Evolutionary conservation across 192 early-diverging fungal genomes (phyloP).

Genomic region (Coemansia sp.): DNA sequence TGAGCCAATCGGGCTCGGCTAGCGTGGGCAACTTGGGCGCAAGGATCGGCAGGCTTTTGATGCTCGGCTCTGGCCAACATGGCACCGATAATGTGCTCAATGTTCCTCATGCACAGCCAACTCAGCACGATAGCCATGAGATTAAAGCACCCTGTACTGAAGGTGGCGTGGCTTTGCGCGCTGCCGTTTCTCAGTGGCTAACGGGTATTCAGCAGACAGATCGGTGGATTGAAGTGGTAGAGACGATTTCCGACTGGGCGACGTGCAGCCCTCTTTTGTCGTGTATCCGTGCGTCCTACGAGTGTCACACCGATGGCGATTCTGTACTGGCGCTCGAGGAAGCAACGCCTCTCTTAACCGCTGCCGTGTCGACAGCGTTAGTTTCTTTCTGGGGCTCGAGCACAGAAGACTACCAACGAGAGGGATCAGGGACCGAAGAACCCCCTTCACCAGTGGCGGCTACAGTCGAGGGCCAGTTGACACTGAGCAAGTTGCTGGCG

Average conservation of each 20-base stretch:
- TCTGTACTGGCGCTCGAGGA: background rate
- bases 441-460: background rate
- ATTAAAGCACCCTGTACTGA: background rate
- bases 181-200: slow-evolving; percentile 8
- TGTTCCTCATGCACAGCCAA: background rate
- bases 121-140: background rate
- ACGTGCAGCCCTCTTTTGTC: slow-evolving; percentile 24
- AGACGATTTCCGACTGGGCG: slow-evolving; percentile 45
- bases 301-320: background rate
- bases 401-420: background rate
- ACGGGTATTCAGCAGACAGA: background rate
- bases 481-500: slow-evolving; percentile 26
- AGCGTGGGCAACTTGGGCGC: slow-evolving; percentile 31
- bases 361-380: slow-evolving; percentile 8
- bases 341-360: background rate
- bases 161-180: background rate
- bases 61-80: slow-evolving; percentile 13
- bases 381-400: slow-evolving; percentile 12
- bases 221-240: slow-evolving; percentile 28
- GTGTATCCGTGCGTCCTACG: background rate
- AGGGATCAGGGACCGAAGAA: background rate
- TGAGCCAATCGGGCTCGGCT: background rate
- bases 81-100: background rate
- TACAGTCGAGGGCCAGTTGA: slow-evolving; percentile 8
- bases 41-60: slow-evolving; percentile 43